Conservation (phyloP, 2,329 filamentous ascomycete species). For the Paraphaeosphaeria sporulosa region DNA sequence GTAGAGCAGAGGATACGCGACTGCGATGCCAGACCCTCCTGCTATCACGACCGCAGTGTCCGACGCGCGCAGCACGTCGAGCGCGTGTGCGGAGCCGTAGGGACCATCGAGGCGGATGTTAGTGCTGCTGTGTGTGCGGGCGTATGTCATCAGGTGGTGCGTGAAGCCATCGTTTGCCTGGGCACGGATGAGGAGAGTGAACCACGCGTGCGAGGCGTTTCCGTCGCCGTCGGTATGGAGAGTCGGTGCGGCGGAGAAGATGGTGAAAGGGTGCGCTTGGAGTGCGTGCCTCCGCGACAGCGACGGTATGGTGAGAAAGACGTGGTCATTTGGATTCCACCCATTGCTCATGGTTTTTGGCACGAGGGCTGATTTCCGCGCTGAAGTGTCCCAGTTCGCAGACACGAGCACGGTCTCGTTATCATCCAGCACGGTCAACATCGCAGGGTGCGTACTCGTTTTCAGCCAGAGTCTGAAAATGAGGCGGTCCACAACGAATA, state of each 20-base stretch:
- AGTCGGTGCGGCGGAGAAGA: constrained; percentile 66
- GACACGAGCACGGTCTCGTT: constrained; percentile 62
- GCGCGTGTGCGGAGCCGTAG: constrained; percentile 66
- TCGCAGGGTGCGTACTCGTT: constrained; percentile 57
- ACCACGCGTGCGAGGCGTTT: constrained; percentile 53
- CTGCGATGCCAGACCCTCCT: constrained; percentile 71
- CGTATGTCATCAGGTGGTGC: constrained; percentile 61
- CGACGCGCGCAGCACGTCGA: constrained; percentile 61
- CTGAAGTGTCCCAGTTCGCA: constrained; percentile 51
- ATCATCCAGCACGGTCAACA: constrained; percentile 63
- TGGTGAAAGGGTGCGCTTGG: constrained; percentile 73
- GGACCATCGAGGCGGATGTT: constrained; percentile 68
- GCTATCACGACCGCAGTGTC: constrained; percentile 64
- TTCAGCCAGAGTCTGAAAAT: constrained; percentile 65
- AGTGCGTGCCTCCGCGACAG: constrained; percentile 61
- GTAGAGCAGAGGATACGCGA: constrained; percentile 68
- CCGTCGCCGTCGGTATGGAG: constrained; percentile 38
- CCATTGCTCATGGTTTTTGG: constrained; percentile 55
- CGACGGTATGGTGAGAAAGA: constrained; percentile 67
- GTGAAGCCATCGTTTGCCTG: constrained; percentile 65
- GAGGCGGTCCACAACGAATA: constrained; percentile 66
- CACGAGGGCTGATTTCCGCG: constrained; percentile 20
- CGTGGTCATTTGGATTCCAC: constrained; percentile 69
- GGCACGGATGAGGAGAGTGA: constrained; percentile 67
- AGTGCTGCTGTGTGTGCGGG: constrained; percentile 54